Evolutionary conservation across 768 basidiomycete species (phyloP), one percentile per base, ranked within the genome.

Genomic region (Botryobasidium botryosum): DNA sequence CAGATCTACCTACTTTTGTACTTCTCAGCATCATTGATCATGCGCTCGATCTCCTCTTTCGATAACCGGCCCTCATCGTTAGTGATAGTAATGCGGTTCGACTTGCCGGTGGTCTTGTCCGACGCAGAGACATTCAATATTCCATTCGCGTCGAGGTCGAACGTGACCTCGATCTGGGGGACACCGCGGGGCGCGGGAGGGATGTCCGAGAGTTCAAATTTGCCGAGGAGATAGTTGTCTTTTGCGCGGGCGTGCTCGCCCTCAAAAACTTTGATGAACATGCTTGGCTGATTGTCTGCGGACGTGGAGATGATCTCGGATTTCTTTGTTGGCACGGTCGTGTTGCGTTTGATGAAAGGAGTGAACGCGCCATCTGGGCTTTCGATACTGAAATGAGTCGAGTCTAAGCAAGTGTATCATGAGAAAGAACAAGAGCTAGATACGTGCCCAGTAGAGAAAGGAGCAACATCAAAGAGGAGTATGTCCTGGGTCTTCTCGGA

Each of bases 351-450:
- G 72, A 96, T 94, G 61, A 97, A 79, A 40, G 90, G 77, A 24
- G 91, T 96, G 86, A 97, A 91, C 60, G 96, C 92, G 75, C 92
- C 92, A 64, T 91, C 92, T 52, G 90, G 88, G 32, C 90, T 94
- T 70, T 96, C 92, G 58, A 97, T 96, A 78, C 90, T 57, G 24
- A 56, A 43, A 17, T 43, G 48, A 29, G 60, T 61, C 52, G 64
- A 61, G 46, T n/a, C n/a, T n/a, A n/a, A n/a, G n/a, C n/a, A n/a
- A n/a, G n/a, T n/a, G n/a, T n/a, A n/a, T n/a, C n/a, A n/a, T n/a
- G n/a, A n/a, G n/a, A n/a, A n/a, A n/a, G n/a, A n/a, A n/a, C n/a
- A n/a, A n/a, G n/a, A n/a, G n/a, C n/a, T n/a, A n/a, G n/a, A n/a
- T n/a, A n/a, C n/a, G n/a, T 41, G 27, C 40, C 74, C 72, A 35